Conservation (phyloP, 2,329 filamentous ascomycete species). For the Penicillium sp. region DNA sequence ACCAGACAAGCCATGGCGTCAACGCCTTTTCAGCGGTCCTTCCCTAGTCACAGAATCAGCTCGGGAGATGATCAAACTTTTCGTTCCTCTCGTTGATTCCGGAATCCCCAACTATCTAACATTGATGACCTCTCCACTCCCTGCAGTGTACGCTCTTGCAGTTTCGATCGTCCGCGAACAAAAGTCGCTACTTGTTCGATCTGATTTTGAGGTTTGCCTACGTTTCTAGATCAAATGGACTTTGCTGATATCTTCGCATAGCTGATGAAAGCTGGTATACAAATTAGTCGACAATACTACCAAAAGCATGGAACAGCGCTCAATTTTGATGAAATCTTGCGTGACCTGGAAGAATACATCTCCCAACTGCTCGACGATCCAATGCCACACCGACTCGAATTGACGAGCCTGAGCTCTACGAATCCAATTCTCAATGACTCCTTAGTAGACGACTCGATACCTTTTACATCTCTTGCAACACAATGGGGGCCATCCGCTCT, state of each 20-base stretch:
- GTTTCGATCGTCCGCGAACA: slow-evolving; percentile 19
- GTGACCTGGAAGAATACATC: slow-evolving; percentile 6
- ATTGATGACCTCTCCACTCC: slow-evolving; percentile 16
- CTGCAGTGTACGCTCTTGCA: slow-evolving; percentile 18
- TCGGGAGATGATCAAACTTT: slow-evolving; percentile 19
- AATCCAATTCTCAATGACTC: slow-evolving; percentile 4
- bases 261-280: slow-evolving; percentile 21
- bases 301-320: slow-evolving; percentile 10
- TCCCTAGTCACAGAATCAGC: slow-evolving; percentile 16
- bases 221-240: background rate
- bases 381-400: background rate
- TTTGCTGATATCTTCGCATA: background rate
- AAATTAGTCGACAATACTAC: slow-evolving; percentile 16
- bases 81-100: slow-evolving; percentile 16
- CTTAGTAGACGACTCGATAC: background rate
- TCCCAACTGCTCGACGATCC: background rate
- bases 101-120: slow-evolving; percentile 13
- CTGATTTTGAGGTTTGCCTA: slow-evolving; percentile 18
- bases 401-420: background rate
- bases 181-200: slow-evolving; percentile 18
- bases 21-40: slow-evolving; percentile 13
- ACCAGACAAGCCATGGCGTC: slow-evolving; percentile 10
- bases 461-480: background rate
- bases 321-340: slow-evolving; percentile 17
- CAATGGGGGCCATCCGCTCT: slow-evolving; percentile 16